phyloP scores from a whole-genome alignment of 2,329 filamentous ascomycete species.

The Hypoxylon sp. region DNA sequence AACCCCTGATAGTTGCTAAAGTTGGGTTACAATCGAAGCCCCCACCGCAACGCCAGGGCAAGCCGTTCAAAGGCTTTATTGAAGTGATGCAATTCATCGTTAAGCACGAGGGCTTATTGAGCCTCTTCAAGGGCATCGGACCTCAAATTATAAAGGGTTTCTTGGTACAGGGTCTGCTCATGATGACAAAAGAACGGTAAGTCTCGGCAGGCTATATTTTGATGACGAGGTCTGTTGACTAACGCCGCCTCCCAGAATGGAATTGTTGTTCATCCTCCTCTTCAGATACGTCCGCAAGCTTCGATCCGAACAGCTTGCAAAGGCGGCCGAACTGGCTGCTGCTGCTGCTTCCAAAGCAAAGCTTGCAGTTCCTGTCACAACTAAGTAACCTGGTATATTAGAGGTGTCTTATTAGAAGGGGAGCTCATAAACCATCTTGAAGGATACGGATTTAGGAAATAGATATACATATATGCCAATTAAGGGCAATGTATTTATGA shows the following conservation, averaged over 20 bases:
- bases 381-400: slow-evolving; percentile 56
- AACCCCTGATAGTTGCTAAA: slow-evolving; percentile 97
- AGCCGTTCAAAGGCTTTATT: slow-evolving; percentile 91
- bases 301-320: slow-evolving; percentile 77
- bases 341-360: slow-evolving; percentile 66
- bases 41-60: slow-evolving; percentile 84
- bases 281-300: slow-evolving; percentile 84
- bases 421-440: background rate
- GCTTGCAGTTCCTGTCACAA: slow-evolving; percentile 53
- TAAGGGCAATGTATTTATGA: slow-evolving; percentile 29
- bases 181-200: slow-evolving; percentile 99
- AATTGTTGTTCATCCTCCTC: slow-evolving; percentile 87
- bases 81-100: slow-evolving; percentile 97
- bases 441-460: slow-evolving; percentile 5
- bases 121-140: slow-evolving; percentile 97
- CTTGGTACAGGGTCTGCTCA: slow-evolving; percentile 92
- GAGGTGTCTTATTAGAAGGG: slow-evolving; percentile 13
- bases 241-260: slow-evolving; percentile 71
- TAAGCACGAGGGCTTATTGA: slow-evolving; percentile 83
- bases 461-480: slow-evolving; percentile 24
- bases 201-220: slow-evolving; percentile 45
- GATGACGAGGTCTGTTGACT: slow-evolving; percentile 25
- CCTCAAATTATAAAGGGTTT: slow-evolving; percentile 95
- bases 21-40: slow-evolving; percentile 96
- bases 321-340: slow-evolving; percentile 74